Base-by-base conservation (phyloP, 73 alveolate species). In the Paraurostyla sp. region DNA sequence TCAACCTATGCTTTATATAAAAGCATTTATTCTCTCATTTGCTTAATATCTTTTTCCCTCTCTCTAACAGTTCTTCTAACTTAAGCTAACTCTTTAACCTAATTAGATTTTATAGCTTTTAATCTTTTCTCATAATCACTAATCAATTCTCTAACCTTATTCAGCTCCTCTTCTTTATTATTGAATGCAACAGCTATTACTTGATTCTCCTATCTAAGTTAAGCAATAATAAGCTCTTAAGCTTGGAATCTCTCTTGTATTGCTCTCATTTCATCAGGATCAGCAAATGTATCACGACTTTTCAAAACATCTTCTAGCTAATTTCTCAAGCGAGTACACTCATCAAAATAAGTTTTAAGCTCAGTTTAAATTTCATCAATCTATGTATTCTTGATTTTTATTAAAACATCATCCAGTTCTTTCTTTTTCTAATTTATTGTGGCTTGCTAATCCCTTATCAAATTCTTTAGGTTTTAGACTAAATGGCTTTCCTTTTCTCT, bases 311-410 rank as follows among this genome's bases (percentile, higher is more conserved):
- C 95, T 65, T 90, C 91, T 43, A 76, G 56, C 57, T 73, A 36
- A 32, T 63, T 80, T 51, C 93, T 81, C 48, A 93, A 68, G 51
- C 97, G 52, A 11, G 92, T 76, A 63, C 97, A 93, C 65, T 93
- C 97, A 46, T 93, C 97, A 7, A 85, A 57, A 50, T 93, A 93
- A 87, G 63, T 49, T 43, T 90, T 84, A 57, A 68, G 42, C 62
- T 93, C 97, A 0, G 65, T 65, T 36, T 93, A 95, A 7, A 90
- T 49, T 50, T 93, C 97, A 0, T 57, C 33, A 7, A 90, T 20
- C 63, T 73, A 90, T 0, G 97, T 84, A 1, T 81, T 52, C 38
- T 80, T 90, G 0, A 91, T 68, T 52, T 83, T 83, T 71, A 62
- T 89, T 80, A 60, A 89, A 18, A 92, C 69, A n/a, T 42, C 30